A percentile compares a stretch with the other conserved stretches of the same genome.
These are phyloP conservation scores for Cadophora sp. DNA, from an alignment of 2,329 filamentous ascomycete genomes.

Conservation along the genomic window DNA sequence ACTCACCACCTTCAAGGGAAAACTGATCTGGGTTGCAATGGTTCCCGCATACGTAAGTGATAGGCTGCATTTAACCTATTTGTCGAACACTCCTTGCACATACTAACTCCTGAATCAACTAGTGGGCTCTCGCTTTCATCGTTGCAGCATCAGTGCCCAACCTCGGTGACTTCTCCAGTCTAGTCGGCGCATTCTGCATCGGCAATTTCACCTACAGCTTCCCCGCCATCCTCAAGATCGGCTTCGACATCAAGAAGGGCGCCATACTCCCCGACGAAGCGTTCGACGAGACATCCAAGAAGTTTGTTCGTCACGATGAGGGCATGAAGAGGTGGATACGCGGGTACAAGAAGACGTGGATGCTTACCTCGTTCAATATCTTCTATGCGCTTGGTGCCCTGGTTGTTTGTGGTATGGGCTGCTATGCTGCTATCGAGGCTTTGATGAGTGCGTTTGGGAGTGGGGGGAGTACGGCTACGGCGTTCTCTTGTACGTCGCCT, in stretches of 20 bases:
- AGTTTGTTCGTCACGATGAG: not conserved
- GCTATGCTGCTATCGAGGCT: too few species aligned
- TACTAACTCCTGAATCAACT: too few species aligned
- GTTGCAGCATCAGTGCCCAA: conserved; percentile 60
- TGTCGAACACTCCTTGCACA: too few species aligned
- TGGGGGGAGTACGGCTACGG: too few species aligned
- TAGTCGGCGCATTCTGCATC: conserved; percentile 61
- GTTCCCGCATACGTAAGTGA: conserved; percentile 55
- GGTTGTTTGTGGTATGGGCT: too few species aligned
- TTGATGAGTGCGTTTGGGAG: too few species aligned
- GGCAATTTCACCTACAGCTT: conserved; percentile 57
- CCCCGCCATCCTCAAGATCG: conserved; percentile 44
- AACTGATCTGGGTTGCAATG: conserved; percentile 51
- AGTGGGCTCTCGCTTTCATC: conserved; percentile 40
- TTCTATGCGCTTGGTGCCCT: too few species aligned
- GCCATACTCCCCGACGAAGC: not conserved
- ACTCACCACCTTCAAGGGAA: conserved; percentile 29
- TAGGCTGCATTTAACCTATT: too few species aligned
- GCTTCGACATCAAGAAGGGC: not conserved
- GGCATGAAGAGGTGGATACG: not conserved
- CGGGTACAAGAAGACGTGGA: not conserved
- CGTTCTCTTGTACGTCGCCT: too few species aligned
- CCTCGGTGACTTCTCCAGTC: conserved; percentile 51
- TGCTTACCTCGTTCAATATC: too few species aligned
- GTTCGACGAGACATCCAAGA: not conserved